phyloP scores from a whole-genome alignment of 2,329 filamentous ascomycete genomes.

The Aspergillus sp. region DNA sequence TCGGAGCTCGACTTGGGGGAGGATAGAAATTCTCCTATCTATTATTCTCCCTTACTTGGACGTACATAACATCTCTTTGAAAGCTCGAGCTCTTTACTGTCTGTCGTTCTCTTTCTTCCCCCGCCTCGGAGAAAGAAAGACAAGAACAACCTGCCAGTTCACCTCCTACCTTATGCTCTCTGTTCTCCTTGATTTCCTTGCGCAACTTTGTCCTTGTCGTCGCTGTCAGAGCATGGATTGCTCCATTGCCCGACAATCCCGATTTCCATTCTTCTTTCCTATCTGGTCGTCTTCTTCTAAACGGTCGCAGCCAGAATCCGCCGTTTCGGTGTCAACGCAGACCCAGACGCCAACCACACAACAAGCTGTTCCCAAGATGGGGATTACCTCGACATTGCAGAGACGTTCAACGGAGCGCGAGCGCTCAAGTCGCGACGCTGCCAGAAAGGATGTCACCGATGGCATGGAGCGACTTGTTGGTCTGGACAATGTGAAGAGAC shows the following conservation, averaged over 20 bases:
- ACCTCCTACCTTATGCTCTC: conserved; percentile 10
- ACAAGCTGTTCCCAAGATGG: background rate
- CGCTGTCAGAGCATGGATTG: conserved; percentile 14
- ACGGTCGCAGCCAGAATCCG: background rate
- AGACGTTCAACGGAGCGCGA: conserved; percentile 9
- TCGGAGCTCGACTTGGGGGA: background rate
- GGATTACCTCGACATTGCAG: background rate
- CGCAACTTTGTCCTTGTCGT: conserved; percentile 11
- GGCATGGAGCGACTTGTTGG: conserved; percentile 16
- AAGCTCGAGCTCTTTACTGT: background rate
- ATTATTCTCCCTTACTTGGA: background rate
- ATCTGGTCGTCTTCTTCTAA: conserved; percentile 8
- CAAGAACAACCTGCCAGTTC: background rate
- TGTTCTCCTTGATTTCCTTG: conserved; percentile 6
- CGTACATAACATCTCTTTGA: background rate
- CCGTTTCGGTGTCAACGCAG: conserved; percentile 3
- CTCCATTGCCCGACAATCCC: conserved; percentile 11
- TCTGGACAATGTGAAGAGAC: conserved; percentile 20
- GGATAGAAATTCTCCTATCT: background rate
- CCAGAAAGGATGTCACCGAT: conserved; percentile 12
- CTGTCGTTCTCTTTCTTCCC: background rate
- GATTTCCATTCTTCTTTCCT: conserved; percentile 18
- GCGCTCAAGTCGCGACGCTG: conserved; percentile 9
- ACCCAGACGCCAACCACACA: background rate
- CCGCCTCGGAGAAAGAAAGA: background rate